phyloP scores from a whole-genome alignment of 2,329 filamentous ascomycete genomes.

The Stylonectria norvegica region DNA sequence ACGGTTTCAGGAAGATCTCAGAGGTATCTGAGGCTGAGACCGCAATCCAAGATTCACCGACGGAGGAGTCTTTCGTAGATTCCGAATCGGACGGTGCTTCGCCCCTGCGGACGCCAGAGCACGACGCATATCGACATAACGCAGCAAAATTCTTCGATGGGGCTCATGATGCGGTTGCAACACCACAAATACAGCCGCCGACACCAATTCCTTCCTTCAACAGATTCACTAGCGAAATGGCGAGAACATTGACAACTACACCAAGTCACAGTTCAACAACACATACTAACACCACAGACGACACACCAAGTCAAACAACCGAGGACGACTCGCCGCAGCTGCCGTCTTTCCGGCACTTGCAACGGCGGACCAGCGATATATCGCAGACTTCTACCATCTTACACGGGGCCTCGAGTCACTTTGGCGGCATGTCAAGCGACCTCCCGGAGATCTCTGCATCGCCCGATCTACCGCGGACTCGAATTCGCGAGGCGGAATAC shows the following conservation, averaged over 20 bases:
- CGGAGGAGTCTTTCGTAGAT: conserved; percentile 8
- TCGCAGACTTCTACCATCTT: conserved; percentile 40
- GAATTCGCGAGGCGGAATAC: conserved; percentile 33
- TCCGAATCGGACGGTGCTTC: conserved; percentile 17
- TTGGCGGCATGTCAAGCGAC: conserved; percentile 42
- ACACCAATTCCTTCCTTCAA: no score
- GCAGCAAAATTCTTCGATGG: conserved; percentile 14
- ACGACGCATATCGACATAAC: conserved; percentile 10
- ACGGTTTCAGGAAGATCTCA: conserved; percentile 19
- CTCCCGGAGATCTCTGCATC: conserved; percentile 43
- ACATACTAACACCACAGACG: conserved; percentile 11
- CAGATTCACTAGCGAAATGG: no score
- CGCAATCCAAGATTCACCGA: conserved; percentile 16
- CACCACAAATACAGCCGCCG: conserved; percentile 9
- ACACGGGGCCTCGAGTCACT: conserved; percentile 36
- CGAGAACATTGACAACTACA: no score
- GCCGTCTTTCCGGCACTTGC: conserved; percentile 33
- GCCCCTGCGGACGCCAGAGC: conserved; percentile 18
- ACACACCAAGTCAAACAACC: conserved; percentile 11
- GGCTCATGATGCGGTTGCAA: conserved; percentile 8
- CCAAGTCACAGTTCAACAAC: conserved; percentile 16
- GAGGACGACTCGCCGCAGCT: conserved; percentile 35
- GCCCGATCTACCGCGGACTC: conserved; percentile 31
- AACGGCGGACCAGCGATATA: conserved; percentile 30
- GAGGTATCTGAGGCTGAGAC: conserved; percentile 25